A percentile compares a stretch with the other conserved stretches of the same genome.
Evolutionary conservation across 228 moss, liverwort and hornwort genomes (phyloP).

Genomic region (Sphagnum fallax): DNA sequence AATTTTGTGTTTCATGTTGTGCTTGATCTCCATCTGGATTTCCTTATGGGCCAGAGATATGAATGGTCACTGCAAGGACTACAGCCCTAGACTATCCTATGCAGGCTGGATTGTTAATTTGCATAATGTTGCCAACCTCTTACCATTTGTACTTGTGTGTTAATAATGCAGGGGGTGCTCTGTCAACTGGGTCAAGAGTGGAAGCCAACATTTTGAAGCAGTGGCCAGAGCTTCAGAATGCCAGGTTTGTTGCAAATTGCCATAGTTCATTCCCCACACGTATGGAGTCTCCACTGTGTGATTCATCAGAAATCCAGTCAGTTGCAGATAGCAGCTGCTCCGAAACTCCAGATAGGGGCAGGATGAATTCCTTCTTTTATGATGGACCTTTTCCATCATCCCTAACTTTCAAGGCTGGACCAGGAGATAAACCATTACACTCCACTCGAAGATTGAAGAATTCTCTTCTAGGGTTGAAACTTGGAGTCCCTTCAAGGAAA

Average conservation of each 20-base stretch:
- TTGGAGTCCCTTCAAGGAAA: slow-evolving; percentile 9
- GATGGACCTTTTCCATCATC: slow-evolving; percentile 16
- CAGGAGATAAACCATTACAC: slow-evolving; percentile 22
- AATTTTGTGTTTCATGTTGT: not conserved
- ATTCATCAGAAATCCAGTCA: slow-evolving; percentile 30
- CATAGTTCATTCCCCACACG: slow-evolving; percentile 8
- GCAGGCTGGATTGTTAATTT: too few species aligned
- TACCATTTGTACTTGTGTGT: not conserved
- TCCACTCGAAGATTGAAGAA: slow-evolving; percentile 28
- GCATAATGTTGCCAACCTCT: not conserved
- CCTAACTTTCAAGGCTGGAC: slow-evolving; percentile 23
- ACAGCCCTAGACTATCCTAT: too few species aligned
- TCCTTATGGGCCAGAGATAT: too few species aligned
- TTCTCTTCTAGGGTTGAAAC: slow-evolving; percentile 32
- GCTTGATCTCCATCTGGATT: not conserved
- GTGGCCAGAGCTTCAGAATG: slow-evolving; percentile 31
- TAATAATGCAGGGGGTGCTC: slow-evolving; percentile 15
- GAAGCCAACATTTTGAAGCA: slow-evolving; percentile 41
- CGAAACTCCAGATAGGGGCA: slow-evolving; percentile 36
- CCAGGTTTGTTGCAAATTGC: slow-evolving; percentile 13
- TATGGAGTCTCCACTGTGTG: slow-evolving; percentile 13
- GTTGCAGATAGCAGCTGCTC: slow-evolving; percentile 28
- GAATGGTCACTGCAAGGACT: too few species aligned
- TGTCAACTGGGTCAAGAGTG: slow-evolving; percentile 39
- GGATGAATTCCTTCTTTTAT: slow-evolving; percentile 50